Conservation (phyloP, 768 basidiomycete species). For the Trichaptum fuscoviolaceum region DNA sequence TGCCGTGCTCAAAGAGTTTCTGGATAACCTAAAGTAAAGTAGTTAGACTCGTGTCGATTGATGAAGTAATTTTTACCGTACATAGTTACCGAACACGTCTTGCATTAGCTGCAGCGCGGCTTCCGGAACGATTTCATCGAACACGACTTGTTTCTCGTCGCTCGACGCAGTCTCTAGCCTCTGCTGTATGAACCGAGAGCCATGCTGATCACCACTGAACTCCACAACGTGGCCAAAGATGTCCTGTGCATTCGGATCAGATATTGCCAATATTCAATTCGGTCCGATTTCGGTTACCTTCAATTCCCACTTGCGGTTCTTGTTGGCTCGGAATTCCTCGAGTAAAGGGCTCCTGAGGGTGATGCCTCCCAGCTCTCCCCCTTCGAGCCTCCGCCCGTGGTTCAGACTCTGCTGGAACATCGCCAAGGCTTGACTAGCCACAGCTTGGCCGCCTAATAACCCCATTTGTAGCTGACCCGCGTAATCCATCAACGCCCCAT, state of each 20-base stretch:
- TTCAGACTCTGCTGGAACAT: constrained; percentile 31
- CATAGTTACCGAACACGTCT: constrained; percentile 97
- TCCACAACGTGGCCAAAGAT: constrained; percentile 82
- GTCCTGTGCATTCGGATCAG: constrained; percentile 47
- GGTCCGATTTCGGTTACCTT: constrained; percentile 41
- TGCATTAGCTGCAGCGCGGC: constrained; percentile 73
- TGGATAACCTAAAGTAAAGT: constrained; percentile 68
- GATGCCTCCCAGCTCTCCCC: constrained; percentile 24
- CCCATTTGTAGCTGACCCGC: constrained; percentile 40
- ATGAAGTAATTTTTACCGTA: constrained; percentile 29
- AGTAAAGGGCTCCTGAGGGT: constrained; percentile 64
- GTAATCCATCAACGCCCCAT: constrained; percentile 44
- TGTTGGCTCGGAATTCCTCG: constrained; percentile 82
- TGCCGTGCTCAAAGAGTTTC: constrained; percentile 87
- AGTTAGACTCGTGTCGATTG: constrained; percentile 6
- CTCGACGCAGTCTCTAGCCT: constrained; percentile 70
- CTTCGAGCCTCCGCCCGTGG: constrained; percentile 41
- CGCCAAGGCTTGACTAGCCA: constrained; percentile 18
- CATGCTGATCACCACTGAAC: constrained; percentile 92
- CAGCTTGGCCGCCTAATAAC: constrained; percentile 36
- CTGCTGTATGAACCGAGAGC: constrained; percentile 96
- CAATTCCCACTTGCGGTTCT: constrained; percentile 76
- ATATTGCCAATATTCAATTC: constrained; percentile 1
- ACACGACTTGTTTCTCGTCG: constrained; percentile 75
- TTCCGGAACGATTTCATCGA: constrained; percentile 81